Evolutionary conservation across 148 eudicot species (phyloP).

Genomic region (Silene conica): DNA sequence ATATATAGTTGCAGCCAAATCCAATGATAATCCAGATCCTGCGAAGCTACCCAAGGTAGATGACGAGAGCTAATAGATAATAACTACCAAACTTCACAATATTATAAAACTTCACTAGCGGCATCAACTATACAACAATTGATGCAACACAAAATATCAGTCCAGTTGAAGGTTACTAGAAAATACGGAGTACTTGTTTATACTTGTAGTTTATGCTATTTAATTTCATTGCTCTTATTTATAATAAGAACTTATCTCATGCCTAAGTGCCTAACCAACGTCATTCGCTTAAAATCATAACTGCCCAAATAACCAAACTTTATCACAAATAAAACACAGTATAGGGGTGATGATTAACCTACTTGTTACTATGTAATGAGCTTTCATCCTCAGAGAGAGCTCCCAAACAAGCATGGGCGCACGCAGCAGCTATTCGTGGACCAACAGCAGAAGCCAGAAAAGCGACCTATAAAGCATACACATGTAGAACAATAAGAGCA

Average conservation of each 20-base stretch:
- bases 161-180: too few relatives aligned
- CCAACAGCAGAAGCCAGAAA: slow-evolving; percentile 93
- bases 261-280: not conserved
- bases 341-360: slow-evolving; percentile 8
- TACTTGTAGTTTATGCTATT: too few relatives aligned
- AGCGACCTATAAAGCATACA: slow-evolving; percentile 57
- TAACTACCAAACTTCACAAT: too few relatives aligned
- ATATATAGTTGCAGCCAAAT: too few relatives aligned
- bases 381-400: slow-evolving; percentile 58
- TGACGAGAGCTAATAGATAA: too few relatives aligned
- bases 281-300: not conserved
- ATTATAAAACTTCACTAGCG: too few relatives aligned
- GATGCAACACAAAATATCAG: too few relatives aligned
- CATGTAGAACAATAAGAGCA: slow-evolving; percentile 17
- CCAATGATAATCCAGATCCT: too few relatives aligned
- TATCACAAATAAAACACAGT: not conserved
- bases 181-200: too few relatives aligned
- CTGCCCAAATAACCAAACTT: not conserved
- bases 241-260: not conserved
- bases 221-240: too few relatives aligned
- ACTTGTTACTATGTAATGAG: slow-evolving; percentile 44
- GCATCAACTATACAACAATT: too few relatives aligned
- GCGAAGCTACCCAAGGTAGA: too few relatives aligned
- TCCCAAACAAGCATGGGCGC: slow-evolving; percentile 92
- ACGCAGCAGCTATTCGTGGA: slow-evolving; percentile 97